Percentiles rank a stretch among this genome's conserved stretches.
These are phyloP conservation scores for Abelmoschus esculentus DNA, from an alignment of 345 rosid species.

Conservation along the genomic window DNA sequence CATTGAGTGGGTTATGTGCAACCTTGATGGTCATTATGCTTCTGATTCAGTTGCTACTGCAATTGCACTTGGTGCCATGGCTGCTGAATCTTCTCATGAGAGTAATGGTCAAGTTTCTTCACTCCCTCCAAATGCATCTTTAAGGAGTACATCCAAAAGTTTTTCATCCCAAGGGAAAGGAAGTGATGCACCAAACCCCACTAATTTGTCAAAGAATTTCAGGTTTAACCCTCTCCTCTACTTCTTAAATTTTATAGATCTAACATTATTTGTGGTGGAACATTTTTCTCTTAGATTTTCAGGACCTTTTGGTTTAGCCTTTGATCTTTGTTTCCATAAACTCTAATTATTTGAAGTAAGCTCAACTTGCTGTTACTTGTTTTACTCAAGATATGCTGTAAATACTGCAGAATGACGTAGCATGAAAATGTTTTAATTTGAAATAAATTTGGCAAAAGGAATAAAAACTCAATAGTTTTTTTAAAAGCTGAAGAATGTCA, in stretches of 20 bases:
- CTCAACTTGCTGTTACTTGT: not conserved
- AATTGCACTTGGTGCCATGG: conserved; percentile 71
- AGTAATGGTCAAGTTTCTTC: conserved; percentile 43
- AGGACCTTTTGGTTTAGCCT: not conserved
- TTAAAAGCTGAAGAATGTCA: too few species aligned
- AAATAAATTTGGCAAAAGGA: too few species aligned
- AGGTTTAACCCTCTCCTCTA: conserved; percentile 36
- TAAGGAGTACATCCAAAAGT: conserved; percentile 40
- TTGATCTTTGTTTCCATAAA: not conserved
- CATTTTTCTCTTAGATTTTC: not conserved
- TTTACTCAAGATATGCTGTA: not conserved
- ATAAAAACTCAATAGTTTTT: too few species aligned
- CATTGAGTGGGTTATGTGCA: conserved; percentile 93
- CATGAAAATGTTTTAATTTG: too few species aligned
- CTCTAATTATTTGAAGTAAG: not conserved
- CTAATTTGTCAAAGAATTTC: conserved; percentile 78
- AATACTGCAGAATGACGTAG: not conserved
- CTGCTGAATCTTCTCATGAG: conserved; percentile 64
- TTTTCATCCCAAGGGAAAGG: conserved; percentile 48
- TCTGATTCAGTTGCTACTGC: conserved; percentile 92
- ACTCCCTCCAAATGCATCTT: conserved; percentile 31
- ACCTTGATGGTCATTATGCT: conserved; percentile 78
- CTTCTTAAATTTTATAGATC: not conserved
- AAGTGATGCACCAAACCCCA: conserved; percentile 44
- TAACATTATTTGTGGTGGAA: not conserved